Percentiles rank a stretch among this genome's conserved stretches.
Evolutionary conservation across 768 basidiomycete species (phyloP).

Genomic region (Chalciporus pseudorubinellus): DNA sequence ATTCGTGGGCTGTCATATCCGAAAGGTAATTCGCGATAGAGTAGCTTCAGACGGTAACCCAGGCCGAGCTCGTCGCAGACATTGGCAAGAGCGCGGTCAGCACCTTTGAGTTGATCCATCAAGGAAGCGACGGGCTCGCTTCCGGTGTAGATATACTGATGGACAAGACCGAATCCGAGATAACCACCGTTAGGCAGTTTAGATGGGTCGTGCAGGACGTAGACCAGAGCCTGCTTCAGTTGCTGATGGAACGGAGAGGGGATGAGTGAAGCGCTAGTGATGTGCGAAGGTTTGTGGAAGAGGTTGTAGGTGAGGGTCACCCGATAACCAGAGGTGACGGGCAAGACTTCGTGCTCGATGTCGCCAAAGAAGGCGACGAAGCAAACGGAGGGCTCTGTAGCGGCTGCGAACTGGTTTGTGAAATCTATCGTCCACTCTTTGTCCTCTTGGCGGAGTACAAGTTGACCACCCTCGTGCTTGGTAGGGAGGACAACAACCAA

Average conservation of each 20-base stretch:
- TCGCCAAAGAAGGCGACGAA: slow-evolving; percentile 44
- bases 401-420: slow-evolving; percentile 9
- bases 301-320: slow-evolving; percentile 46
- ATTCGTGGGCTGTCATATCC: not conserved
- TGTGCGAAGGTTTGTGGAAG: not conserved
- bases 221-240: not conserved
- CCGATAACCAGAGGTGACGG: slow-evolving; percentile 40
- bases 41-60: not conserved
- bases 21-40: not conserved
- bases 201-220: slow-evolving; percentile 23
- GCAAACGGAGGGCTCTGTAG: slow-evolving; percentile 16
- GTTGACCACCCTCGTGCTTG: slow-evolving; percentile 43
- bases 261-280: not conserved
- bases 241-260: slow-evolving; percentile 1
- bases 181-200: slow-evolving; percentile 34
- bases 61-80: slow-evolving; percentile 5
- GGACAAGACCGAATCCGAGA: slow-evolving; percentile 35
- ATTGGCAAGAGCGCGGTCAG: not conserved
- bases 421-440: slow-evolving; percentile 41
- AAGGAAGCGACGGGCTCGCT: not conserved
- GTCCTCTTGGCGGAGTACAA: too few relatives aligned
- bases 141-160: slow-evolving; percentile 26
- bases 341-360: slow-evolving; percentile 43
- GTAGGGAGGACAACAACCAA: slow-evolving; percentile 49
- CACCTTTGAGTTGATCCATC: slow-evolving; percentile 1